These are phyloP conservation scores for Russula lepida DNA, from an alignment of 768 basidiomycete genomes.

Conservation along the genomic window DNA sequence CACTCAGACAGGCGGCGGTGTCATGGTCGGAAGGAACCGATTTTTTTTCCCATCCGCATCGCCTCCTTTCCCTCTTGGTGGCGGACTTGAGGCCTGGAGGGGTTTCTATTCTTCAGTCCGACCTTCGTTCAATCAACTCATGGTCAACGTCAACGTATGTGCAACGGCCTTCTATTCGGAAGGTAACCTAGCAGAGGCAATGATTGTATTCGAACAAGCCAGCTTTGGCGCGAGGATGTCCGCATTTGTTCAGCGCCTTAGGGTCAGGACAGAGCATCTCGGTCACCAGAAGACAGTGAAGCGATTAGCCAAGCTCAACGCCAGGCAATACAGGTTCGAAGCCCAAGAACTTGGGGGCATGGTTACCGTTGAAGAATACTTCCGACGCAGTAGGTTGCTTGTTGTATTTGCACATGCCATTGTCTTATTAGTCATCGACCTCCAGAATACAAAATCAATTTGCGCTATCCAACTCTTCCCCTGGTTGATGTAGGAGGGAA, in stretches of 20 bases:
- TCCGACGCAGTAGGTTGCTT: slow-evolving; percentile 33
- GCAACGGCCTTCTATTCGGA: slow-evolving; percentile 40
- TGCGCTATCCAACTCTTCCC: slow-evolving; percentile 34
- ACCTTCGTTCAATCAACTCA: slow-evolving; percentile 37
- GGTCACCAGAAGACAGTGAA: slow-evolving; percentile 72
- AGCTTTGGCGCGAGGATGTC: slow-evolving; percentile 52
- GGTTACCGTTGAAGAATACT: slow-evolving; percentile 43
- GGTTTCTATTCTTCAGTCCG: slow-evolving; percentile 38
- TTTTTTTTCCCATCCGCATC: slow-evolving; percentile 40
- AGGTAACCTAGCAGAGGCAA: slow-evolving; percentile 37
- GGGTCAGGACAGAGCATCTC: slow-evolving; percentile 60
- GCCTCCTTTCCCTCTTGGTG: slow-evolving; percentile 31
- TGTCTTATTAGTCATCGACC: background rate
- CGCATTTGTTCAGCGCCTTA: slow-evolving; percentile 58
- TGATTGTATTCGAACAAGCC: slow-evolving; percentile 36
- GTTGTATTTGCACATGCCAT: background rate
- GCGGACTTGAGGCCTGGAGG: slow-evolving; percentile 54
- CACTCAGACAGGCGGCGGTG: slow-evolving; percentile 31
- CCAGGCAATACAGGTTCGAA: slow-evolving; percentile 35
- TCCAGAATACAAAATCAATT: slow-evolving; percentile 36
- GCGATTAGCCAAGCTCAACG: slow-evolving; percentile 34
- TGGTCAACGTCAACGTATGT: slow-evolving; percentile 47
- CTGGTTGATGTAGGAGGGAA: slow-evolving; percentile 42
- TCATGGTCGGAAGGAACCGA: slow-evolving; percentile 44
- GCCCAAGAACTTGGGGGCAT: slow-evolving; percentile 32